Base-by-base conservation (phyloP, 345 rosid species). In the Toxicodendron radicans region DNA sequence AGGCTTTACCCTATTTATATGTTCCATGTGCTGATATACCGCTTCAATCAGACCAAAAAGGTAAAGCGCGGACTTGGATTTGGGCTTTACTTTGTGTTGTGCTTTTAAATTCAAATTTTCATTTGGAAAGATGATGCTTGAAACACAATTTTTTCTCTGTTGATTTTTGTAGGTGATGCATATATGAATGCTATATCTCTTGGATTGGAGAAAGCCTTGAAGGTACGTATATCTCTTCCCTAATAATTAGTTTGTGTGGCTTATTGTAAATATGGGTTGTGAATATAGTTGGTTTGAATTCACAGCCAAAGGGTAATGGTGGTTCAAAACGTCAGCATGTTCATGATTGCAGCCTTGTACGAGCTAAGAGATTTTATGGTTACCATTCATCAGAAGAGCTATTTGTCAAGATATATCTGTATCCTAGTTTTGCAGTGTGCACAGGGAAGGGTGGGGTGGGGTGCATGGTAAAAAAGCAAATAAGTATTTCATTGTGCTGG, bases 1-100 rank as follows among this genome's bases (percentile, higher is more conserved):
- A 92, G 99, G 99, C 85, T 77, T 87, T 95, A 76, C 98, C 99
- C 0, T 90, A 95, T 81, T 83, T 95, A 66, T 92, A 95, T 73
- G 90, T 91, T 38, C 98, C 98, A 0, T 87, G 80, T 73, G 80
- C 86, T 7, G 99, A 92, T 35, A 81, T 91, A 54, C 86, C 85
- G 18, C 73, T 78, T 72, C 75, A 76, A 74, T 76, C 69, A 4
- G 70, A 10, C 48, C 75, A 71, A 73, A 88, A 80, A 83, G 97
- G 98, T 92, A 83, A 70, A 71, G 43, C 57, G 48, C 54, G 58
- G 54, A 30, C 65, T 73, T 16, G 14, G 7, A 16, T 7, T 35
- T 62, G 58, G 59, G 21, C 24, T 33, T 67, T 46, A 33, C 69
- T 63, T 43, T 49, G 33, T 49, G 7, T 33, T 73, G 32, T 58